Percentiles rank a stretch among this genome's conserved stretches.
Evolutionary conservation across 2,329 filamentous ascomycete species (phyloP).

Genomic region (Cadophora malorum): DNA sequence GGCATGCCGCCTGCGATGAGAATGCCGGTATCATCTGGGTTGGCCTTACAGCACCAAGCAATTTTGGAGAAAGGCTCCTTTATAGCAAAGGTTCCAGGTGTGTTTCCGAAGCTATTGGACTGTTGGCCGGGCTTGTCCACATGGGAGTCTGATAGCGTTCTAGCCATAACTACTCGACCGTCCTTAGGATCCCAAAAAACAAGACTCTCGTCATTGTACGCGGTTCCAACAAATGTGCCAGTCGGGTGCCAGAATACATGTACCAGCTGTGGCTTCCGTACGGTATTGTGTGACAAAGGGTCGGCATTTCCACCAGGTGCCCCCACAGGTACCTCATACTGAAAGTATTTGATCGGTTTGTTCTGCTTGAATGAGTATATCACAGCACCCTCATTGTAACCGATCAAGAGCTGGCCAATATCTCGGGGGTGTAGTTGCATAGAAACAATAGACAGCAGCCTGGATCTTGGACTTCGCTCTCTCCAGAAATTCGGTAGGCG

Average conservation of each 20-base stretch:
- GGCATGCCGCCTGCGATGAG: constrained; percentile 83
- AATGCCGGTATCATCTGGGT: constrained; percentile 91
- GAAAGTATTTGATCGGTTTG: constrained; percentile 76
- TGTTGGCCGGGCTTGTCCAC: constrained; percentile 69
- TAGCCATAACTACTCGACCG: constrained; percentile 80
- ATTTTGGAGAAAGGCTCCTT: constrained; percentile 81
- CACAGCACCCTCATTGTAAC: constrained; percentile 87
- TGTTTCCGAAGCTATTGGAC: constrained; percentile 49
- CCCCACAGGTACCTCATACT: constrained; percentile 81
- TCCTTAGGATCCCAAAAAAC: constrained; percentile 96
- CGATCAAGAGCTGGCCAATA: constrained; percentile 88
- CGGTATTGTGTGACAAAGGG: constrained; percentile 63
- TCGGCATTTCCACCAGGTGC: constrained; percentile 78
- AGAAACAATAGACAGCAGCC: constrained; percentile 71
- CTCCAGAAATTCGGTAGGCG: constrained; percentile 88
- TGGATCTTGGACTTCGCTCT: constrained; percentile 71
- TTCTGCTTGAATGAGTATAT: constrained; percentile 96
- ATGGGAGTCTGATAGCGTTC: constrained; percentile 77
- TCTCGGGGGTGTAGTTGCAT: constrained; percentile 89
- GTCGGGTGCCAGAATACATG: constrained; percentile 95
- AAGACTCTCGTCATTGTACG: constrained; percentile 73
- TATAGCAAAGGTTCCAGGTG: constrained; percentile 59
- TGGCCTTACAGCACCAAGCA: constrained; percentile 92
- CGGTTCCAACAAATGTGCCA: constrained; percentile 50
- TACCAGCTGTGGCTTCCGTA: constrained; percentile 75